Base-by-base conservation (phyloP, 2,329 filamentous ascomycete species). In the Ceratocystis ficicola region DNA sequence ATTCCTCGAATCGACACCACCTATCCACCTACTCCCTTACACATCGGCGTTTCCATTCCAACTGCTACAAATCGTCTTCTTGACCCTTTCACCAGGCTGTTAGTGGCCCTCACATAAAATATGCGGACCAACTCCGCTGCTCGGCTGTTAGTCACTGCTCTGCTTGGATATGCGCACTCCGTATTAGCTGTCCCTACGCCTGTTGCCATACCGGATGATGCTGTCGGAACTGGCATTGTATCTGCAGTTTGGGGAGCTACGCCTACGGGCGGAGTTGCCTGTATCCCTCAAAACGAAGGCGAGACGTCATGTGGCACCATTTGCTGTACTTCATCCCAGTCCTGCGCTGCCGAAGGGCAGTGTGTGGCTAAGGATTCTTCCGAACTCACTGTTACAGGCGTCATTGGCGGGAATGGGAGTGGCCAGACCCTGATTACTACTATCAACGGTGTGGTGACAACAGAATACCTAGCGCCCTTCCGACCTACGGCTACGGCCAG, bases 281-380 rank as follows among this genome's bases (percentile, higher is more conserved):
- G 84, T 72, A 73, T 78, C 0, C 82, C 83, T 1, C 72, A 73
- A 62, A 76, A 76, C n/a, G 73, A 77, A 3, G 79, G 81, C 65
- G 76, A 89, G 74, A 80, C 80, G 6, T 78, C 82, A 2, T 92
- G 88, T 72, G 87, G 87, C 41, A 73, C 73, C 64, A 85, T 86
- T 67, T 92, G 88, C 79, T 93, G 88, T 74, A 82, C 83, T 28
- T 81, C 77, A 68, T 83, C 82, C 75, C 86, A 89, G 74, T 87
- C 85, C 72, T 92, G 89, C 74, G 81, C 79, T 64, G 77, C 74
- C 66, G 69, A 75, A 0, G 83, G 82, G 64, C 81, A 85, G 71
- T 90, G 87, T 72, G 74, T 77, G 4, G 73, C 81, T 30, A 82
- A 82, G 65, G 77, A 77, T 60, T 80, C 78, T 69, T 79, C 44